Base-by-base conservation (phyloP, 164 flowering plant species). In the Euptelea pleiosperma region DNA sequence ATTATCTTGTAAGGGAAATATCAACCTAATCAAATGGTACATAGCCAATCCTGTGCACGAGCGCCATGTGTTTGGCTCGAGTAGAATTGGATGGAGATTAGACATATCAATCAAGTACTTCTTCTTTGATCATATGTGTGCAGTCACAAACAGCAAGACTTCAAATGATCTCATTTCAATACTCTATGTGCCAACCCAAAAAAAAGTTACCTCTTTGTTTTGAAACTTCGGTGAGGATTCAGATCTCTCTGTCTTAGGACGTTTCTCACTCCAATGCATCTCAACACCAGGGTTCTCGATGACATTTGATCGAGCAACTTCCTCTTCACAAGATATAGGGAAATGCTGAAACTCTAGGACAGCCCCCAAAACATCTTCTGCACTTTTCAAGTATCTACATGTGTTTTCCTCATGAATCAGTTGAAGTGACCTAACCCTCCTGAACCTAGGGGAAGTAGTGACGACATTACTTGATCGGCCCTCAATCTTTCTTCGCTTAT, bases 401-500 rank as follows among this genome's bases (percentile, higher is more conserved):
- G 28, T 11, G 45, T 28, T 29, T n/a, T 56, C 59, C 24, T 40
- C 43, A 16, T 26, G 58, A 26, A 49, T 52, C 57, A 11, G 36
- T 28, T 57, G 51, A 57, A 55, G 59, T 26, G 51, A 68, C 29
- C 57, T 52, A 43, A 50, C 70, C 61, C 39, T 21, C 35, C 49
- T 61, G 53, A 63, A 51, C 51, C 57, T 73, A 54, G 71, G 57
- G n/a, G 79, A 68, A 54, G 73, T 60, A 55, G 75, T 60, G 16
- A 46, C 58, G 25, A 41, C 22, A 30, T 56, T 60, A 57, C 41
- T 48, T 33, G 57, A 45, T 54, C 51, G 68, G 29, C 31, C 35
- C 22, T 70, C 77, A 45, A 71, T 56, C 71, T 69, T 84, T 65
- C 80, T 76, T 57, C 79, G 70, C 72, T 84, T 82, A 69, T 16